Percentiles rank a stretch among this genome's conserved stretches.
Conservation (phyloP, 2,329 filamentous ascomycete species). For the Monilinia vaccinii-corymbosi region DNA sequence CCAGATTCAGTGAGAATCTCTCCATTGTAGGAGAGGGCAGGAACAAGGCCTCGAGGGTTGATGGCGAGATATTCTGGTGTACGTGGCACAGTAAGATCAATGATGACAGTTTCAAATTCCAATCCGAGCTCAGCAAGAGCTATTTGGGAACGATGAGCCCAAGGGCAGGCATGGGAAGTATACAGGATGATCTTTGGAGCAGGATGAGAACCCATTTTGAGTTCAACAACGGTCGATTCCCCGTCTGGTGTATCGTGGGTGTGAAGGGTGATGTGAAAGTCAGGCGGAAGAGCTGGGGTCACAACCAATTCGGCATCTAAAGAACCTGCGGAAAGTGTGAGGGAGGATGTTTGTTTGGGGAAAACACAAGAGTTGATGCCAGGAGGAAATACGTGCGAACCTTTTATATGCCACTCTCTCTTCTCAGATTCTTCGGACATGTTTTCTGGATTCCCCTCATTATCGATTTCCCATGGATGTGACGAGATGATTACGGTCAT, state of each 20-base stretch:
- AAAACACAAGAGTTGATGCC: neutral
- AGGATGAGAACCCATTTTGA: constrained; percentile 11
- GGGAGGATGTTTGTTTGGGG: neutral
- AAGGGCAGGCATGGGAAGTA: constrained; percentile 43
- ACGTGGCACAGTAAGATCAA: constrained; percentile 61
- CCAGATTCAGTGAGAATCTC: constrained; percentile 65
- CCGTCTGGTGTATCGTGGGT: constrained; percentile 8
- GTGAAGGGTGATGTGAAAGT: constrained; percentile 7
- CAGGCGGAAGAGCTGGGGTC: constrained; percentile 7
- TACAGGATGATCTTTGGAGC: constrained; percentile 16
- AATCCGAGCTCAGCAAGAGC: constrained; percentile 57
- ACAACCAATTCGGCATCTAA: constrained; percentile 10
- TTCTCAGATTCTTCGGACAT: constrained; percentile 10
- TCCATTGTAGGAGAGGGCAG: constrained; percentile 55
- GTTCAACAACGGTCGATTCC: constrained; percentile 7
- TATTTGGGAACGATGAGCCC: constrained; percentile 72
- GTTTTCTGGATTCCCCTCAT: constrained; percentile 10
- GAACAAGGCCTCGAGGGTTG: constrained; percentile 73
- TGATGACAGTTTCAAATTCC: constrained; percentile 60
- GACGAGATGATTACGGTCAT: neutral
- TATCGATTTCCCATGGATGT: too few relatives aligned
- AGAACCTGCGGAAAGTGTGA: constrained; percentile 7
- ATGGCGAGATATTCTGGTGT: constrained; percentile 66
- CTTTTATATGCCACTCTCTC: constrained; percentile 10
- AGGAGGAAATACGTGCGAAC: neutral